These are phyloP conservation scores for Arthrobotrys sinensis DNA, from an alignment of 2,329 filamentous ascomycete genomes.

Conservation along the genomic window DNA sequence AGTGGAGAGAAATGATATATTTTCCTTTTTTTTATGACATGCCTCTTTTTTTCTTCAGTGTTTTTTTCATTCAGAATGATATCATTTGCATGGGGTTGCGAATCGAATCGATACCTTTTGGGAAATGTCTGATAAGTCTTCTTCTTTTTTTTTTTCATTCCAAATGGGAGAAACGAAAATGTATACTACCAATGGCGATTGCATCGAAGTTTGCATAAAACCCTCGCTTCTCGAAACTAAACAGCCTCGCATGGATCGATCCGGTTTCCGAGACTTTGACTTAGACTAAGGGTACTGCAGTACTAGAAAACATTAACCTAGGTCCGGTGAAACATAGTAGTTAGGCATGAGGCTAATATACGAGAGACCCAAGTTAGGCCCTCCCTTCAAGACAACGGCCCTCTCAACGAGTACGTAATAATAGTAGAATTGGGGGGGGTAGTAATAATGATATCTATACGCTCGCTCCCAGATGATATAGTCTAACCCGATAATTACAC, in stretches of 20 bases:
- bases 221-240: neutral
- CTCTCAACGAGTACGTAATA: too few relatives aligned
- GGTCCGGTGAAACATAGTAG: too few relatives aligned
- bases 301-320: too few relatives aligned
- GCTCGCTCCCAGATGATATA: neutral
- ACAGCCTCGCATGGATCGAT: too few relatives aligned
- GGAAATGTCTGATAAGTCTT: neutral
- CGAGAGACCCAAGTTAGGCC: too few relatives aligned
- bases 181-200: constrained; percentile 51
- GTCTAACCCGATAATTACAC: neutral
- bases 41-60: neutral
- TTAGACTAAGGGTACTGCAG: too few relatives aligned
- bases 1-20: constrained; percentile 43
- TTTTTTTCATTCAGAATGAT: neutral
- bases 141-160: neutral
- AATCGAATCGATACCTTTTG: constrained; percentile 2
- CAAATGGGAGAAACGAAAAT: constrained; percentile 17
- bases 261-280: neutral
- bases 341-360: too few relatives aligned
- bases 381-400: too few relatives aligned
- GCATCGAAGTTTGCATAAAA: neutral
- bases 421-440: too few relatives aligned
- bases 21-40: neutral
- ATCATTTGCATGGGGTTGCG: neutral
- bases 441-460: neutral